Evolutionary conservation across 1,284 basidiomycete species (phyloP).

Genomic region (Xanthoconium separans): DNA sequence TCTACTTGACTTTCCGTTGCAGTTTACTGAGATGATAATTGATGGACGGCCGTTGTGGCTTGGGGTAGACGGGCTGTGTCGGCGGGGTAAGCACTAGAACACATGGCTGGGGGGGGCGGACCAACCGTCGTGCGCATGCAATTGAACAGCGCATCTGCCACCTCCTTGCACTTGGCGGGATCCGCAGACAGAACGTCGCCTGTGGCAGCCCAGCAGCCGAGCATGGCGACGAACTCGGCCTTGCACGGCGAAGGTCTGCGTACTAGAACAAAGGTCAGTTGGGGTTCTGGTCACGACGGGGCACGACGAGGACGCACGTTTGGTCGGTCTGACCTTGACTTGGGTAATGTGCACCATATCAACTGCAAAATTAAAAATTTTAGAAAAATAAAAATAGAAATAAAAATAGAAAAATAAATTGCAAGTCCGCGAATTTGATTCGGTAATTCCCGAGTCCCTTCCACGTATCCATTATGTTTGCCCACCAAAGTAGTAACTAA

Average conservation of each 20-base stretch:
- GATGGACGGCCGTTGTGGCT: slow-evolving; percentile 68
- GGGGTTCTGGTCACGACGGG: neutral
- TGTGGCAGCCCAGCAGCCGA: slow-evolving; percentile 90
- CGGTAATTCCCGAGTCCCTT: slow-evolving; percentile 16
- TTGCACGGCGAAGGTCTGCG: slow-evolving; percentile 29
- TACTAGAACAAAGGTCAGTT: slow-evolving; percentile 8
- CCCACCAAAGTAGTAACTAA: no score
- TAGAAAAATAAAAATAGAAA: neutral
- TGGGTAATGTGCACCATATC: slow-evolving; percentile 71
- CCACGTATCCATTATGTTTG: neutral
- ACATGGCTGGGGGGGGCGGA: slow-evolving; percentile 15
- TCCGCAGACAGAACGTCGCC: slow-evolving; percentile 65
- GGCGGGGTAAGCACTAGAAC: neutral
- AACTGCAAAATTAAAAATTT: neutral
- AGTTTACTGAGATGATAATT: slow-evolving; percentile 84
- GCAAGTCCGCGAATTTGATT: slow-evolving; percentile 3
- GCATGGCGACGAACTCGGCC: slow-evolving; percentile 77
- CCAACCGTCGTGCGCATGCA: slow-evolving; percentile 89
- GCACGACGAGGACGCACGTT: slow-evolving; percentile 46
- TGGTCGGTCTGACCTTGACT: slow-evolving; percentile 78
- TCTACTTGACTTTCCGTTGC: slow-evolving; percentile 67
- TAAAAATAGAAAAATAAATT: neutral
- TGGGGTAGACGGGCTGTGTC: slow-evolving; percentile 59
- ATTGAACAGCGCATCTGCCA: slow-evolving; percentile 68
- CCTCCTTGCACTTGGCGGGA: slow-evolving; percentile 53